phyloP scores from a whole-genome alignment of 2,329 filamentous ascomycete genomes.

The Helicocarpus griseus region DNA sequence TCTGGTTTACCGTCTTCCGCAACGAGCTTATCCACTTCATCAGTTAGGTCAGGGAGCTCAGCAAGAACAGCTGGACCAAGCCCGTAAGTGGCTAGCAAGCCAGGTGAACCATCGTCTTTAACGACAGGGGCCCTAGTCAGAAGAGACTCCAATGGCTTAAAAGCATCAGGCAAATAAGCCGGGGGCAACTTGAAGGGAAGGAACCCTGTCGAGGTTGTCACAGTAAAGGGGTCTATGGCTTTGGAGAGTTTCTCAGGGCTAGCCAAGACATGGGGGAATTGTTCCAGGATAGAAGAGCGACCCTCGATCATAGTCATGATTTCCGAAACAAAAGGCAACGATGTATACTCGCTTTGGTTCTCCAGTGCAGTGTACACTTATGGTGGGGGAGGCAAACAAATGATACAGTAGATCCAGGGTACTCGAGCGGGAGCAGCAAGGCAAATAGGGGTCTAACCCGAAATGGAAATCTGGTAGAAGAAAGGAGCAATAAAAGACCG shows the following conservation, averaged over 20 bases:
- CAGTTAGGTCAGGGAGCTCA: slow-evolving; percentile 69
- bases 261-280: slow-evolving; percentile 37
- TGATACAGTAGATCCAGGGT: not conserved
- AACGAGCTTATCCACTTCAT: slow-evolving; percentile 58
- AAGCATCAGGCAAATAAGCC: slow-evolving; percentile 57
- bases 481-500: slow-evolving; percentile 17
- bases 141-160: slow-evolving; percentile 61
- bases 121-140: slow-evolving; percentile 70
- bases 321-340: slow-evolving; percentile 1
- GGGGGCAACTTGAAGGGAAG: slow-evolving; percentile 32
- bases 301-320: slow-evolving; percentile 29
- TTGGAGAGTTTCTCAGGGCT: slow-evolving; percentile 32
- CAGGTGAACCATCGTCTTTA: slow-evolving; percentile 61
- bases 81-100: slow-evolving; percentile 63
- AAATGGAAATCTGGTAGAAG: slow-evolving; percentile 14
- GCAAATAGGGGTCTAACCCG: not conserved
- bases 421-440: not conserved
- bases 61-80: slow-evolving; percentile 65
- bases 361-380: not conserved
- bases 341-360: not conserved
- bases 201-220: slow-evolving; percentile 38
- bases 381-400: not conserved
- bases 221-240: slow-evolving; percentile 38
- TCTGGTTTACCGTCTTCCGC: slow-evolving; percentile 48
- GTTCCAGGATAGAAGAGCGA: slow-evolving; percentile 27